Conservation (phyloP, 257 asterid genomes). For the Ballota nigra region DNA sequence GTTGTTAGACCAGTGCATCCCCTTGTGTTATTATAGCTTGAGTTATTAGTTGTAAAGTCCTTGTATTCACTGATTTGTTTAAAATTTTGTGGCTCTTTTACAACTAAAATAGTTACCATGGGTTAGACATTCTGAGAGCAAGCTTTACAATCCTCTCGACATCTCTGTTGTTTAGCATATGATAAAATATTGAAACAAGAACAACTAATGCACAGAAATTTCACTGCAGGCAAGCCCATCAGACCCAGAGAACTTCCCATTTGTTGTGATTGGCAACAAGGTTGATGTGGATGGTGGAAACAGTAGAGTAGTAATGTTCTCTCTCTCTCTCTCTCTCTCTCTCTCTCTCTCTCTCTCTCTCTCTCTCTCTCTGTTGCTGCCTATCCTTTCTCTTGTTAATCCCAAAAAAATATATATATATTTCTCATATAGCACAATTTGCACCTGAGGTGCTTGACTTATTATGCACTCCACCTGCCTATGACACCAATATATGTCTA, state of each 20-base stretch:
- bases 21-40: not conserved
- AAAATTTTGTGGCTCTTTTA: not conserved
- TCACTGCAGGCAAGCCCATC: slow-evolving; percentile 92
- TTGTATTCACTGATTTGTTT: not conserved
- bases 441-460: not conserved
- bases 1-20: slow-evolving; percentile 2
- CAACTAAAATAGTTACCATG: slow-evolving; percentile 4
- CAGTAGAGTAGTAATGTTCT: slow-evolving; percentile 75
- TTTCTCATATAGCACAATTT: not conserved
- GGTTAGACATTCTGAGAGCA: not conserved
- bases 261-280: slow-evolving; percentile 98
- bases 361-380: too few relatives aligned
- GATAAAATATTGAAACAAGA: not conserved
- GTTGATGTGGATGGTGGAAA: slow-evolving; percentile 94
- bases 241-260: slow-evolving; percentile 96
- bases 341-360: not conserved
- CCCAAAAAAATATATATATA: too few relatives aligned
- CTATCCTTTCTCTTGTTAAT: too few relatives aligned
- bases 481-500: not conserved
- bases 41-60: not conserved
- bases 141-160: not conserved
- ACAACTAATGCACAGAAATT: slow-evolving; percentile 13
- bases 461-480: too few relatives aligned
- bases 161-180: not conserved
- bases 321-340: not conserved